Conservation (phyloP, 441 rosid genomes). For the Adansonia grandidieri region DNA sequence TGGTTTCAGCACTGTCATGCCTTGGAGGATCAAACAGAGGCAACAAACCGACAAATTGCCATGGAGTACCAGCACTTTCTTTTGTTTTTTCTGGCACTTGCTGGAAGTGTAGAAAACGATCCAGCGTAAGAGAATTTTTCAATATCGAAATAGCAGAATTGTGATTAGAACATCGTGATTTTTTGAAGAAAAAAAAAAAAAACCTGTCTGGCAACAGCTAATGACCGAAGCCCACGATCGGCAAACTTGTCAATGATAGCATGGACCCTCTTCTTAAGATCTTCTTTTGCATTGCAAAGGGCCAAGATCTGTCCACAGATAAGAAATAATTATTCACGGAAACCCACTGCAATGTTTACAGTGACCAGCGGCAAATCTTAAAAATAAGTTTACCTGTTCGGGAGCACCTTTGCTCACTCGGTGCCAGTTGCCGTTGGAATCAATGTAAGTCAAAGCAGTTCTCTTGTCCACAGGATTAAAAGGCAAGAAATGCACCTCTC, state of each 20-base stretch:
- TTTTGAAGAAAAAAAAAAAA: constrained; percentile 19
- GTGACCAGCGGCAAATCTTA: not conserved
- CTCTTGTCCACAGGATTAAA: constrained; percentile 94
- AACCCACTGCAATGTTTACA: not conserved
- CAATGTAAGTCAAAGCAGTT: constrained; percentile 88
- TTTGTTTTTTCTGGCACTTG: constrained; percentile 65
- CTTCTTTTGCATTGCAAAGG: constrained; percentile 71
- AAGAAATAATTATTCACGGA: constrained; percentile 20
- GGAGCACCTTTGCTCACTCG: constrained; percentile 75
- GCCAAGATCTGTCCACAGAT: constrained; percentile 55
- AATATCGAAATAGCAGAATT: not conserved
- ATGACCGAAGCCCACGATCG: constrained; percentile 85
- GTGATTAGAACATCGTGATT: not conserved
- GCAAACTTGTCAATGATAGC: constrained; percentile 68
- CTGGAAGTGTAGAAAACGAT: constrained; percentile 35
- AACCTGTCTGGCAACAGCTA: constrained; percentile 74
- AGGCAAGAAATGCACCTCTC: constrained; percentile 90
- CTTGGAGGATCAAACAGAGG: constrained; percentile 82
- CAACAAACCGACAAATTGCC: constrained; percentile 77
- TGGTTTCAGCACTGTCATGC: constrained; percentile 96
- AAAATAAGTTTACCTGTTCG: constrained; percentile 61
- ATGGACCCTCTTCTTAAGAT: constrained; percentile 65
- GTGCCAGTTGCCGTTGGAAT: constrained; percentile 52
- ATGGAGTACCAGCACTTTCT: constrained; percentile 65
- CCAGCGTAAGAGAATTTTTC: not conserved